Conservation (phyloP, 768 basidiomycete genomes). For the Candolleomyces aberdarensis region DNA sequence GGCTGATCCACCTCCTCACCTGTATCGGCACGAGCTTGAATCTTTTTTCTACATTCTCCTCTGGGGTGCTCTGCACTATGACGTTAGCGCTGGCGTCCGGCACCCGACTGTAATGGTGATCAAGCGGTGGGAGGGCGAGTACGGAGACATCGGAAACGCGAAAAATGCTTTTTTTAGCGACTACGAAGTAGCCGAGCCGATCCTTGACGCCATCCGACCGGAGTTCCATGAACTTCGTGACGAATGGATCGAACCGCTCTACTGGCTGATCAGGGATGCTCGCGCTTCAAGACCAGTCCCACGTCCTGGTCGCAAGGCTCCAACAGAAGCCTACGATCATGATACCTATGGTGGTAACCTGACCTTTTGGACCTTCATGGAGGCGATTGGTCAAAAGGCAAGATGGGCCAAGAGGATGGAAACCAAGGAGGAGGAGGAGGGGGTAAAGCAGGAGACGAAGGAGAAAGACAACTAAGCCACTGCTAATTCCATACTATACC, state of each 20-base stretch:
- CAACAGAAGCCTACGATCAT: not conserved
- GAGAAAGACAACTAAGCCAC: too few relatives aligned
- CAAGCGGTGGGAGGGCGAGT: too few relatives aligned
- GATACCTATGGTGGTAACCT: not conserved
- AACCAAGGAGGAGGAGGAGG: too few relatives aligned
- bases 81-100: not conserved
- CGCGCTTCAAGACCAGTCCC: not conserved
- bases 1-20: not conserved
- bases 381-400: not conserved
- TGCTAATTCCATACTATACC: too few relatives aligned
- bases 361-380: constrained; percentile 1
- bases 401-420: too few relatives aligned
- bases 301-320: not conserved
- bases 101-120: not conserved
- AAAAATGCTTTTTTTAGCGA: too few relatives aligned
- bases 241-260: not conserved
- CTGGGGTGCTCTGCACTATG: constrained; percentile 16
- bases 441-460: too few relatives aligned
- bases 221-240: not conserved
- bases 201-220: not conserved
- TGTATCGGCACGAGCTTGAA: constrained; percentile 22
- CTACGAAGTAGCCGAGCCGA: too few relatives aligned
- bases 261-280: not conserved
- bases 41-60: constrained; percentile 21
- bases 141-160: not conserved